Percentiles rank a stretch among this genome's conserved stretches.
These are phyloP conservation scores for Blepharisma stoltei DNA, from an alignment of 73 alveolate species.

Conservation along the genomic window DNA sequence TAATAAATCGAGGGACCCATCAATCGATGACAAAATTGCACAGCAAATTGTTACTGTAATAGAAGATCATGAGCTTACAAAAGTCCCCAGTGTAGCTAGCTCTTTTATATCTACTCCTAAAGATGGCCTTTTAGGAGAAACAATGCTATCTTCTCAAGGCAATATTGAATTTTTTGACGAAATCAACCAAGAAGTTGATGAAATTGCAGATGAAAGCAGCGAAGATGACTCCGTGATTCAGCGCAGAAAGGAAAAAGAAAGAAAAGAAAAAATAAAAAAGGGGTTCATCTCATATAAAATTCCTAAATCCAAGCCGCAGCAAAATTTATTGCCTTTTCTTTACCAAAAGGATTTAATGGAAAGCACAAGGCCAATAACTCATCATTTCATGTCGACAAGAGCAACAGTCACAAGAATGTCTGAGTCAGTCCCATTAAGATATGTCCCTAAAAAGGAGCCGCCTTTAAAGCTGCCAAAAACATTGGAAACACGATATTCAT, in stretches of 20 bases:
- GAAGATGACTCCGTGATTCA: neutral
- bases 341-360: conserved; percentile 20
- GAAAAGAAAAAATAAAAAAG: neutral
- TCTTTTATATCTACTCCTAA: neutral
- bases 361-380: neutral
- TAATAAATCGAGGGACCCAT: no score
- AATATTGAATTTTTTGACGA: neutral
- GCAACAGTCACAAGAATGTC: neutral
- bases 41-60: neutral
- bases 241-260: neutral
- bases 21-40: neutral
- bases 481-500: no score
- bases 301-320: neutral
- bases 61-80: neutral
- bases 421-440: neutral
- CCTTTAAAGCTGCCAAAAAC: neutral
- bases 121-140: neutral
- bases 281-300: neutral
- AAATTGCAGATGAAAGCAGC: neutral
- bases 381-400: neutral
- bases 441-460: neutral
- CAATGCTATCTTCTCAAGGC: no score
- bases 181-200: neutral
- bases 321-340: conserved; percentile 1
- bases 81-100: neutral